These are phyloP conservation scores for Heterobasidion annosum DNA, from an alignment of 1,284 basidiomycete genomes.

Conservation along the genomic window DNA sequence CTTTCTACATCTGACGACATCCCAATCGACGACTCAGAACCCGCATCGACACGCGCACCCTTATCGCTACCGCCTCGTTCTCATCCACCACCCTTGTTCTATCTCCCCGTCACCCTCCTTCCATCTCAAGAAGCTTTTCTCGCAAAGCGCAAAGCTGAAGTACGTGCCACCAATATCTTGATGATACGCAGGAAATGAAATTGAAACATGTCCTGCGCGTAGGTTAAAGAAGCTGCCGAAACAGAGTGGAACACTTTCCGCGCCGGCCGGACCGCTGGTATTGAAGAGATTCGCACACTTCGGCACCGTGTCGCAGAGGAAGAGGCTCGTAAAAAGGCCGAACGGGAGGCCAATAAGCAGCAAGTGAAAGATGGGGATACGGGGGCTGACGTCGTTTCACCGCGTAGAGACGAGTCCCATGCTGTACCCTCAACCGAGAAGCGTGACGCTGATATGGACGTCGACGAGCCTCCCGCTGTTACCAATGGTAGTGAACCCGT, in stretches of 20 bases:
- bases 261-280: slow-evolving; percentile 45
- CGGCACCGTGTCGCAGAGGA: slow-evolving; percentile 59
- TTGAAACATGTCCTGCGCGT: background rate
- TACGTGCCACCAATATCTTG: slow-evolving; percentile 17
- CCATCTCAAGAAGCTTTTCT: slow-evolving; percentile 67
- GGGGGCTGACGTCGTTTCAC: slow-evolving; percentile 1
- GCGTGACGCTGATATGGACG: slow-evolving; percentile 33
- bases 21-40: slow-evolving; percentile 24
- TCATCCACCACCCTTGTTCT: slow-evolving; percentile 69
- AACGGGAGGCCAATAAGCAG: slow-evolving; percentile 17
- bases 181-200: background rate
- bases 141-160: slow-evolving; percentile 50
- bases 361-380: slow-evolving; percentile 10
- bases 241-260: slow-evolving; percentile 60
- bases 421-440: slow-evolving; percentile 10
- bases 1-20: slow-evolving; percentile 66
- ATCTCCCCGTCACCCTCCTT: slow-evolving; percentile 59
- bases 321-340: slow-evolving; percentile 30
- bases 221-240: slow-evolving; percentile 58
- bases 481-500: slow-evolving; percentile 20
- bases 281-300: slow-evolving; percentile 54
- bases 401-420: slow-evolving; percentile 5
- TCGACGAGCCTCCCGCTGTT: slow-evolving; percentile 17
- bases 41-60: slow-evolving; percentile 27
- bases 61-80: slow-evolving; percentile 46